Evolutionary conservation across 768 basidiomycete genomes (phyloP).

Genomic region (Naematelia aurantialba): DNA sequence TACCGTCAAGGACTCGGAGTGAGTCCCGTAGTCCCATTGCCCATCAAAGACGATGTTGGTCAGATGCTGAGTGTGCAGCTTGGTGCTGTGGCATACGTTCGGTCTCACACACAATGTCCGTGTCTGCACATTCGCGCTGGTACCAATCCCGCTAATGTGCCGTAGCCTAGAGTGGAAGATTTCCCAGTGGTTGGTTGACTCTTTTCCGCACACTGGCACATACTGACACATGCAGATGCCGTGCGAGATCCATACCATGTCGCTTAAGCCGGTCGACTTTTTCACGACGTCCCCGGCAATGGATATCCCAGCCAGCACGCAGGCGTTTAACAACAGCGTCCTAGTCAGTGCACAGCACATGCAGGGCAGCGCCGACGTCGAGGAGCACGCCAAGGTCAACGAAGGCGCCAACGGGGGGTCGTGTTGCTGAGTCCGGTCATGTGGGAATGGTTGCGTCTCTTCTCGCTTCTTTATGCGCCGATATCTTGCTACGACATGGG

Average conservation of each 20-base stretch:
- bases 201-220: neutral
- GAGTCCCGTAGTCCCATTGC: neutral
- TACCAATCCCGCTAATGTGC: neutral
- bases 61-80: neutral
- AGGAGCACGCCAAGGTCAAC: neutral
- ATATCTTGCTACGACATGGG: no score
- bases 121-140: neutral
- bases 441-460: no score
- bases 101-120: slow-evolving; percentile 39
- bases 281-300: slow-evolving; percentile 33
- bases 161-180: slow-evolving; percentile 36
- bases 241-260: slow-evolving; percentile 27
- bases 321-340: slow-evolving; percentile 27
- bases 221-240: slow-evolving; percentile 23
- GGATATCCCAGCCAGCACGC: slow-evolving; percentile 34
- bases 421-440: no score
- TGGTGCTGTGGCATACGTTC: slow-evolving; percentile 46
- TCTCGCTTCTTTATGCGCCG: no score
- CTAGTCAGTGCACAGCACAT: neutral
- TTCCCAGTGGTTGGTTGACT: slow-evolving; percentile 38
- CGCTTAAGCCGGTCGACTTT: slow-evolving; percentile 41
- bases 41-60: no score
- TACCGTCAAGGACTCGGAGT: slow-evolving; percentile 27
- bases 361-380: slow-evolving; percentile 3
- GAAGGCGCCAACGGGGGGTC: neutral